A percentile compares a stretch with the other conserved stretches of the same genome.
phyloP scores from a whole-genome alignment of 2,329 filamentous ascomycete genomes.

The Scedosporium boydii region DNA sequence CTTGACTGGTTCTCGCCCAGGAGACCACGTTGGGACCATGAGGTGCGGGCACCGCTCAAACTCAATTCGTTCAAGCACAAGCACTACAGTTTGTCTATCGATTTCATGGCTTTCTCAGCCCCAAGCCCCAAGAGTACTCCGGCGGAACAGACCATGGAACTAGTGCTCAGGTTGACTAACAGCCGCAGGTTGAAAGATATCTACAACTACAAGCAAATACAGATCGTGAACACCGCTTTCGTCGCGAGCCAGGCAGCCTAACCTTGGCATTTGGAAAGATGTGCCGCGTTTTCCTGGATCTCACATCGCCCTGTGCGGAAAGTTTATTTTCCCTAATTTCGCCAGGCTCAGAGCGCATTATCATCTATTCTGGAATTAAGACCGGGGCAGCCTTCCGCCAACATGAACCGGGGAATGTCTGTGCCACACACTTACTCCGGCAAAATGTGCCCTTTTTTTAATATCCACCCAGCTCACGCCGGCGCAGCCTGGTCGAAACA shows the following conservation, averaged over 20 bases:
- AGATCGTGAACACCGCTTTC: too few species aligned
- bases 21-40: not conserved
- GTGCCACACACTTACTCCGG: not conserved
- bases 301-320: not conserved
- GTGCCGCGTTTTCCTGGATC: not conserved
- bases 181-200: not conserved
- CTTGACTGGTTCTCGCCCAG: not conserved
- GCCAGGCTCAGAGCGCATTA: not conserved
- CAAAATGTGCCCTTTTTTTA: not conserved
- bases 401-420: not conserved
- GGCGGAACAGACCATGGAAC: not conserved
- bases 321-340: not conserved
- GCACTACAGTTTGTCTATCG: not conserved
- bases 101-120: not conserved
- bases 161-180: not conserved
- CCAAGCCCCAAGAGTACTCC: not conserved
- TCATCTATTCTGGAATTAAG: not conserved
- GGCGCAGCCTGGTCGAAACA: not conserved
- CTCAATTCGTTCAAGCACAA: not conserved
- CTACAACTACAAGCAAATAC: not conserved
- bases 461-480: not conserved
- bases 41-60: not conserved
- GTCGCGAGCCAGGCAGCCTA: not conserved
- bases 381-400: not conserved
- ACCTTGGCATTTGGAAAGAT: not conserved